Evolutionary conservation across 768 basidiomycete species (phyloP), one percentile per base, ranked within the genome.

Genomic region (Suillus ampliporus): DNA sequence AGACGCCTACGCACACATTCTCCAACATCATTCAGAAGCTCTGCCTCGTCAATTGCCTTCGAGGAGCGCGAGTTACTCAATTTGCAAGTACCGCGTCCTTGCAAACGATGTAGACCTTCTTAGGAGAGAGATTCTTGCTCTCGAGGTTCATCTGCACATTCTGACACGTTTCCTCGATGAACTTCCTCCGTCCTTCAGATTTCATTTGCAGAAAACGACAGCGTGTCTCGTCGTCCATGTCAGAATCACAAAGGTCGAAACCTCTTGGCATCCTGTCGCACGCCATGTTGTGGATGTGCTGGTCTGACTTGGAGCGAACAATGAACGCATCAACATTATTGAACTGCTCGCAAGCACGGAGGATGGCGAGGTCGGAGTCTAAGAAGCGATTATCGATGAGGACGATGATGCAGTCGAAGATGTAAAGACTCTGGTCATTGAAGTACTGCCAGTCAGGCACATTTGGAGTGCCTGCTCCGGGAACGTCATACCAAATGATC

Each of bases 281-380:
- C 67, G 73, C 65, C 59, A 64, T 4, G 23, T 72, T 72, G 21
- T 47, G 50, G 37, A 74, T 70, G 28, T 75, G 72, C 15, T 69
- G 69, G 52, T 78, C 76, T 1, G 78, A 70, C 53, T 79, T 77
- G 15, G 77, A 78, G 2, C 76, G 77, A 31, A 77, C 74, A 26
- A 74, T 71, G 48, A 66, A 68, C 44, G 23, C 44, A 6, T 46
- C 44, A 14, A 46, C 71, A 13, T 67, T 46, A 21, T 6, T 23
- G 21, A 46, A 46, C 44, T 46, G 44, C 44, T 23, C 10, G 21
- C 44, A 46, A 13, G 44, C 21, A 1, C 21, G 56, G 19, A 34
- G 43, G 15, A 56, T 52, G 15, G 64, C 50, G 21, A 46, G 44
- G 21, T 46, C 44, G 21, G 44, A 46, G 11, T 46, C 21, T 5